phyloP scores from a whole-genome alignment of 2,329 filamentous ascomycete species.

The Apiospora kogelbergensis region DNA sequence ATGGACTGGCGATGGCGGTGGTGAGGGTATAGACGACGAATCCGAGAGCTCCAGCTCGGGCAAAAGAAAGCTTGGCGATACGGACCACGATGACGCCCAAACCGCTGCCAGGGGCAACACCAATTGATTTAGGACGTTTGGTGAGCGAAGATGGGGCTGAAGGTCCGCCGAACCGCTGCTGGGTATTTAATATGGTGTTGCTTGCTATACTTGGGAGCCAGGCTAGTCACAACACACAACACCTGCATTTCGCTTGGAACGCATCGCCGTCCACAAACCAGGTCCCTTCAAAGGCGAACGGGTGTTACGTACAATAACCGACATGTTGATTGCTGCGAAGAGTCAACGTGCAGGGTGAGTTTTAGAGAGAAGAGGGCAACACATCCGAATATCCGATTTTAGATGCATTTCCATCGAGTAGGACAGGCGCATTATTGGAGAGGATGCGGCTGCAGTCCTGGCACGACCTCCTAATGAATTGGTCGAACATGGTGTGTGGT shows the following conservation, averaged over 20 bases:
- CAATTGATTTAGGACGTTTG: slow-evolving; percentile 6
- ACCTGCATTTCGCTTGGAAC: slow-evolving; percentile 1
- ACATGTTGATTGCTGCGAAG: neutral
- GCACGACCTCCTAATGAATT: neutral
- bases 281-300: neutral
- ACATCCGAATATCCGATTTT: neutral
- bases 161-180: slow-evolving; percentile 13
- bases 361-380: neutral
- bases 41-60: slow-evolving; percentile 38
- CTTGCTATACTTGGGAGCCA: neutral
- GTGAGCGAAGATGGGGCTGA: slow-evolving; percentile 9
- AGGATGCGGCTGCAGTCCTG: neutral
- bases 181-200: neutral
- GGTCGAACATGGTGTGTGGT: neutral
- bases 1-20: slow-evolving; percentile 53
- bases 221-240: neutral
- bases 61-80: slow-evolving; percentile 55
- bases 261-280: neutral
- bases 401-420: neutral
- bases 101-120: slow-evolving; percentile 9
- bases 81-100: slow-evolving; percentile 28
- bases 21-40: slow-evolving; percentile 28
- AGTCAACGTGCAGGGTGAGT: neutral
- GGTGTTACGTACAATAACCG: neutral
- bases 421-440: neutral